These are phyloP conservation scores for Pichia sp. DNA, from an alignment of 1,139 yeast species.

Conservation along the genomic window DNA sequence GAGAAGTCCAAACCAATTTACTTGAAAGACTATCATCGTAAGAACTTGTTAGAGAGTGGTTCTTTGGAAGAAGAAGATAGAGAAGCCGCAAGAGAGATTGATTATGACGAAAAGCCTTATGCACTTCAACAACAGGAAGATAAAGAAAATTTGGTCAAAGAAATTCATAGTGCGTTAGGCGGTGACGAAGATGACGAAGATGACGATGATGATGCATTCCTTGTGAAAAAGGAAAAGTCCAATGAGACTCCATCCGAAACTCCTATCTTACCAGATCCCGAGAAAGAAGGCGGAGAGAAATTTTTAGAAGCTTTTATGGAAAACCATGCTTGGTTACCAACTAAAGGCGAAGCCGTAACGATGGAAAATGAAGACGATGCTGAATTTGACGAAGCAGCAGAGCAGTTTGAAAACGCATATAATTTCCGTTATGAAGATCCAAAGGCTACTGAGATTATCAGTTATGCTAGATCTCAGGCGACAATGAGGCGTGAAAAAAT, in stretches of 20 bases:
- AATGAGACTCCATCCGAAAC: constrained; percentile 1
- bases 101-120: constrained; percentile 45
- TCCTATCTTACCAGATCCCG: constrained; percentile 59
- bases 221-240: constrained; percentile 43
- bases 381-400: constrained; percentile 88
- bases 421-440: constrained; percentile 95
- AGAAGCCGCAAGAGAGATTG: constrained; percentile 37
- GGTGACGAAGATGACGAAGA: constrained; percentile 39
- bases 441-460: constrained; percentile 79
- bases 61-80: constrained; percentile 42
- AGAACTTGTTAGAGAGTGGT: constrained; percentile 56
- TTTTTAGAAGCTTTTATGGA: constrained; percentile 68
- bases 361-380: constrained; percentile 64
- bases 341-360: constrained; percentile 29
- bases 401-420: constrained; percentile 83
- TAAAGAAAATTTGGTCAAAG: constrained; percentile 59
- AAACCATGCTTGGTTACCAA: constrained; percentile 86
- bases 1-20: constrained; percentile 70
- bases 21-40: constrained; percentile 87
- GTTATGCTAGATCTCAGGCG: constrained; percentile 96
- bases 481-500: constrained; percentile 78
- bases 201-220: constrained; percentile 42
- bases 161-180: constrained; percentile 61
- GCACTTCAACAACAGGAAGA: constrained; percentile 72
- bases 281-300: constrained; percentile 43